These are phyloP conservation scores for Mycena albidolilacea DNA, from an alignment of 768 basidiomycete species.

Conservation along the genomic window DNA sequence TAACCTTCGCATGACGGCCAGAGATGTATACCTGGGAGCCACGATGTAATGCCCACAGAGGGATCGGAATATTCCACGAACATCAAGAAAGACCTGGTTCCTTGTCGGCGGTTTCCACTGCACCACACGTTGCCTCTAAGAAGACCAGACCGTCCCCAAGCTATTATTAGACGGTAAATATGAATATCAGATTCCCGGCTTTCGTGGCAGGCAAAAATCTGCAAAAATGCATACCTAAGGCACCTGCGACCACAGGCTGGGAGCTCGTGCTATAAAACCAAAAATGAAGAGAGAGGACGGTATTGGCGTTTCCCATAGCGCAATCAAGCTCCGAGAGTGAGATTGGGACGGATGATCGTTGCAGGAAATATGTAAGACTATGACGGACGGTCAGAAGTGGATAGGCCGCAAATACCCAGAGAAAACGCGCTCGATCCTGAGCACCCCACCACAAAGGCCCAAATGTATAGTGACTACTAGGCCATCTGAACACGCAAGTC, in stretches of 20 bases:
- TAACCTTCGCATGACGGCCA: slow-evolving; percentile 81
- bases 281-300: slow-evolving; percentile 65
- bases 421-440: slow-evolving; percentile 70
- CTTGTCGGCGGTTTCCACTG: slow-evolving; percentile 63
- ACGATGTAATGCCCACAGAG: slow-evolving; percentile 79
- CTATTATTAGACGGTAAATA: slow-evolving; percentile 38
- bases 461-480: slow-evolving; percentile 62
- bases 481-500: slow-evolving; percentile 58
- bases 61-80: slow-evolving; percentile 80
- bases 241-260: slow-evolving; percentile 12
- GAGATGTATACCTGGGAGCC: slow-evolving; percentile 86
- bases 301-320: slow-evolving; percentile 65
- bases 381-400: neutral
- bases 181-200: slow-evolving; percentile 64
- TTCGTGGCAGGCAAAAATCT: slow-evolving; percentile 46
- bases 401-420: too few species aligned
- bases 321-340: slow-evolving; percentile 64
- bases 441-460: slow-evolving; percentile 62
- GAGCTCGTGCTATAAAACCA: slow-evolving; percentile 68
- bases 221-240: slow-evolving; percentile 15
- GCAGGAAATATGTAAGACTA: slow-evolving; percentile 71
- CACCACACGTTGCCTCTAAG: slow-evolving; percentile 81
- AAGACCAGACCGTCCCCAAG: slow-evolving; percentile 78
- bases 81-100: slow-evolving; percentile 62
- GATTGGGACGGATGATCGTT: slow-evolving; percentile 71